These are phyloP conservation scores for Irpex sp. DNA, from an alignment of 1,284 basidiomycete genomes.

Conservation along the genomic window DNA sequence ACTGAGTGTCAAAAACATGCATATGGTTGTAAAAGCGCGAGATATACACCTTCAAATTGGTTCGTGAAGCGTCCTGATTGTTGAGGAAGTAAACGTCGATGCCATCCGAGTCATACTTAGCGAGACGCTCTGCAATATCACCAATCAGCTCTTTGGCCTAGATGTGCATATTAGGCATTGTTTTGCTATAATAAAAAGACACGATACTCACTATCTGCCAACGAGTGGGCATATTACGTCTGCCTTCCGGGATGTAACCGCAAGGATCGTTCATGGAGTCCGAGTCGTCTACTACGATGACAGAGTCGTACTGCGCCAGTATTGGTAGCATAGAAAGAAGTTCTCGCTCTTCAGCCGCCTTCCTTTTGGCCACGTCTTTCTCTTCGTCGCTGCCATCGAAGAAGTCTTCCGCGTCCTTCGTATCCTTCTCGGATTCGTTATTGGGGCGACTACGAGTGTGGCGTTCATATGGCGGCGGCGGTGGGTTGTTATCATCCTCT, in stretches of 20 bases:
- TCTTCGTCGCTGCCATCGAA: too few species aligned
- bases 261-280: slow-evolving; percentile 38
- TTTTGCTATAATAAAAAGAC: slow-evolving; percentile 1
- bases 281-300: slow-evolving; percentile 55
- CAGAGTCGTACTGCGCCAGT: slow-evolving; percentile 30
- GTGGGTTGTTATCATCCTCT: too few species aligned
- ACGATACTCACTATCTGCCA: neutral
- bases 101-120: slow-evolving; percentile 41
- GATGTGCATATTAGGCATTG: neutral
- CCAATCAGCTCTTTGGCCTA: slow-evolving; percentile 40
- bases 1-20: neutral
- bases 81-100: slow-evolving; percentile 50
- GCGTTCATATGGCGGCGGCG: too few species aligned
- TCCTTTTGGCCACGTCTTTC: too few species aligned
- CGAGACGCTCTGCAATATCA: slow-evolving; percentile 36
- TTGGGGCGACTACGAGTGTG: too few species aligned
- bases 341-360: neutral
- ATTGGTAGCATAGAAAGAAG: neutral
- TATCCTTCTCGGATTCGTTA: too few species aligned
- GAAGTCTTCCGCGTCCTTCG: too few species aligned
- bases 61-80: slow-evolving; percentile 13
- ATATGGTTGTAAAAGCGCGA: neutral
- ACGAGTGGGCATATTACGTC: neutral
- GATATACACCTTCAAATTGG: slow-evolving; percentile 30
- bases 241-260: neutral